These are phyloP conservation scores for Fraxinus velutina DNA, from an alignment of 305 asterid species.

Conservation along the genomic window DNA sequence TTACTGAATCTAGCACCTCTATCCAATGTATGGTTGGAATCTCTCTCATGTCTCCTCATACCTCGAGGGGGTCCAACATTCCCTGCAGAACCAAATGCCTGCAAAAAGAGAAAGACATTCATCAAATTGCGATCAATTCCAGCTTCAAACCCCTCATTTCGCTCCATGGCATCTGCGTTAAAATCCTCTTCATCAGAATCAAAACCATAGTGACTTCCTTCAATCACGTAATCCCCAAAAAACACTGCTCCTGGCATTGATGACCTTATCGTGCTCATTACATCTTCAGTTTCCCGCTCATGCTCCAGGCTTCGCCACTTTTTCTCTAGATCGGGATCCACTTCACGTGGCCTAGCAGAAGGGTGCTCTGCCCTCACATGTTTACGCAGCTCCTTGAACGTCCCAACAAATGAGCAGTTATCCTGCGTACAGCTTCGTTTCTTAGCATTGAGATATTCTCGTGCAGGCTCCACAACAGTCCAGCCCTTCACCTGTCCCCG, in stretches of 20 bases:
- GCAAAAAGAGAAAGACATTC: slow-evolving; percentile 75
- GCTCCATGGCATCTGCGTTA: slow-evolving; percentile 37
- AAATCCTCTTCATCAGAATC: slow-evolving; percentile 67
- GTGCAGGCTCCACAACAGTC: slow-evolving; percentile 87
- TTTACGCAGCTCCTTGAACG: slow-evolving; percentile 69
- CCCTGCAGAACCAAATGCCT: slow-evolving; percentile 74
- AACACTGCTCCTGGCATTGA: slow-evolving; percentile 91
- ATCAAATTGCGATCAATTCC: slow-evolving; percentile 60
- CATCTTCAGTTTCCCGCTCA: slow-evolving; percentile 88
- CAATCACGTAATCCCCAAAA: slow-evolving; percentile 92
- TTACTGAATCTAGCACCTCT: slow-evolving; percentile 14
- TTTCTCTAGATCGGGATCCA: slow-evolving; percentile 77
- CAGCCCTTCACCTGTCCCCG: slow-evolving; percentile 98
- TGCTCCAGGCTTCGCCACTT: slow-evolving; percentile 87
- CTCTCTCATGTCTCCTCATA: slow-evolving; percentile 40
- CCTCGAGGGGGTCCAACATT: slow-evolving; percentile 23
- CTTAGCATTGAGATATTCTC: slow-evolving; percentile 64
- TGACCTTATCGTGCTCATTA: slow-evolving; percentile 81
- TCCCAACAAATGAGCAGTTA: slow-evolving; percentile 67
- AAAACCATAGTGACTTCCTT: slow-evolving; percentile 54
- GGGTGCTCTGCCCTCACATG: slow-evolving; percentile 92
- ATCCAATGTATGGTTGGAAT: slow-evolving; percentile 22
- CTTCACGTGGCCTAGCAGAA: slow-evolving; percentile 77
- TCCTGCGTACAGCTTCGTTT: slow-evolving; percentile 83
- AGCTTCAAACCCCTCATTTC: slow-evolving; percentile 39